A percentile compares a stretch with the other conserved stretches of the same genome.
Evolutionary conservation across 2,329 filamentous ascomycete species (phyloP).

Genomic region (Beauveria bassiana): DNA sequence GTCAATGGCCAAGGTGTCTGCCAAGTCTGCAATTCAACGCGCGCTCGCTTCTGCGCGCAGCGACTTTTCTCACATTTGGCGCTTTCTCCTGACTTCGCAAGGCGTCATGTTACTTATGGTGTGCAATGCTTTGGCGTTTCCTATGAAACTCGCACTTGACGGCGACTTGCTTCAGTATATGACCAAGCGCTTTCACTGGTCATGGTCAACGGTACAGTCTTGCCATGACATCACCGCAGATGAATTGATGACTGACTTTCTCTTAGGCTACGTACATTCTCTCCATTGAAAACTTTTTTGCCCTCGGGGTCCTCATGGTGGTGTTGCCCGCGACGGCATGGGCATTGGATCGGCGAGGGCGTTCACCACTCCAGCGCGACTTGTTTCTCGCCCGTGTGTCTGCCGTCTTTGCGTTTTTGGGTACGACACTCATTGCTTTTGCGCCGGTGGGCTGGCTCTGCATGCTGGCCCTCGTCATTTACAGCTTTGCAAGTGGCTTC

Average conservation of each 20-base stretch:
- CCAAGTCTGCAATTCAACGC: slow-evolving; percentile 11
- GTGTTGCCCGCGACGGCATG: slow-evolving; percentile 29
- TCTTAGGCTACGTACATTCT: slow-evolving; percentile 33
- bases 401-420: slow-evolving; percentile 22
- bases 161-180: slow-evolving; percentile 43
- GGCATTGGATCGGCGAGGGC: slow-evolving; percentile 23
- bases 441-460: slow-evolving; percentile 29
- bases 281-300: slow-evolving; percentile 29
- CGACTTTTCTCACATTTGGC: slow-evolving; percentile 28
- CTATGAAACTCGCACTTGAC: slow-evolving; percentile 24
- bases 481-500: slow-evolving; percentile 38
- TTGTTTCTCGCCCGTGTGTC: slow-evolving; percentile 31
- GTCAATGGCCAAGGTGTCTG: not conserved
- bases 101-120: slow-evolving; percentile 30
- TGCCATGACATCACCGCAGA: slow-evolving; percentile 8
- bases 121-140: slow-evolving; percentile 21
- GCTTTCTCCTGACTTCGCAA: slow-evolving; percentile 32
- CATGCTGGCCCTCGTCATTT: slow-evolving; percentile 33
- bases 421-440: slow-evolving; percentile 30
- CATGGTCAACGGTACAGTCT: slow-evolving; percentile 32
- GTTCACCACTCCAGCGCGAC: slow-evolving; percentile 30
- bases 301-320: slow-evolving; percentile 30
- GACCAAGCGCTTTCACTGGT: slow-evolving; percentile 41
- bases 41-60: slow-evolving; percentile 20
- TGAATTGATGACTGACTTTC: not conserved